A percentile compares a stretch with the other conserved stretches of the same genome.
These are phyloP conservation scores for Blastobotrys aristatus DNA, from an alignment of 1,139 yeast species.

Conservation along the genomic window DNA sequence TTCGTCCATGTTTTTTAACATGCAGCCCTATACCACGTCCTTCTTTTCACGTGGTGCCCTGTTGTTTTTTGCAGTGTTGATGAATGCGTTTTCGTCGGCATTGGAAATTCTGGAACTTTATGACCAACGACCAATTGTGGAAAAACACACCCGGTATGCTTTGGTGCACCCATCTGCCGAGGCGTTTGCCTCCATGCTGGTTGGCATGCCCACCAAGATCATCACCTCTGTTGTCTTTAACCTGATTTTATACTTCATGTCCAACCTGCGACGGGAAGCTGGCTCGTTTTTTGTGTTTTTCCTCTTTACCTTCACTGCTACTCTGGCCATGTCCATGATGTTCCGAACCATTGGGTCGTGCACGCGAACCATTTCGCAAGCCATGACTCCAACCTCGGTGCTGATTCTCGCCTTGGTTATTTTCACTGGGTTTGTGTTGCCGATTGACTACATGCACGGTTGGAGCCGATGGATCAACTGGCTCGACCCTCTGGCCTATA, in stretches of 20 bases:
- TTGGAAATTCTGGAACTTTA: slow-evolving; percentile 65
- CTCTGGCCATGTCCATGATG: slow-evolving; percentile 63
- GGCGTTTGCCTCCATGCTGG: slow-evolving; percentile 61
- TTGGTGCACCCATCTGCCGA: slow-evolving; percentile 75
- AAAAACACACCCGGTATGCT: slow-evolving; percentile 72
- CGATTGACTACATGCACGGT: slow-evolving; percentile 60
- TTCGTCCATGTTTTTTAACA: slow-evolving; percentile 70
- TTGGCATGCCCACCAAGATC: slow-evolving; percentile 63
- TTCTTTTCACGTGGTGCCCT: slow-evolving; percentile 68
- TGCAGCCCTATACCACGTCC: slow-evolving; percentile 44
- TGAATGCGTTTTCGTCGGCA: slow-evolving; percentile 70
- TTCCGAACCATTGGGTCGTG: slow-evolving; percentile 69
- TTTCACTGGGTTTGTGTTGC: slow-evolving; percentile 73
- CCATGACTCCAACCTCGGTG: slow-evolving; percentile 69
- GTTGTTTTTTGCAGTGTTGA: slow-evolving; percentile 70
- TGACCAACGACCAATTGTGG: slow-evolving; percentile 75
- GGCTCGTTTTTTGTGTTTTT: slow-evolving; percentile 68
- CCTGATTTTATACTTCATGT: slow-evolving; percentile 60
- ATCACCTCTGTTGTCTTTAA: slow-evolving; percentile 54
- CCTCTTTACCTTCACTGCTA: slow-evolving; percentile 49
- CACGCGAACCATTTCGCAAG: slow-evolving; percentile 55
- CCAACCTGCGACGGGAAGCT: slow-evolving; percentile 57
- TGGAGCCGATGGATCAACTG: slow-evolving; percentile 82
- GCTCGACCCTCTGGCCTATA: slow-evolving; percentile 64
- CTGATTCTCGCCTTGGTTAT: slow-evolving; percentile 57